phyloP scores from a whole-genome alignment of 2,329 filamentous ascomycete species.

The Pleoardoris graminearum region DNA sequence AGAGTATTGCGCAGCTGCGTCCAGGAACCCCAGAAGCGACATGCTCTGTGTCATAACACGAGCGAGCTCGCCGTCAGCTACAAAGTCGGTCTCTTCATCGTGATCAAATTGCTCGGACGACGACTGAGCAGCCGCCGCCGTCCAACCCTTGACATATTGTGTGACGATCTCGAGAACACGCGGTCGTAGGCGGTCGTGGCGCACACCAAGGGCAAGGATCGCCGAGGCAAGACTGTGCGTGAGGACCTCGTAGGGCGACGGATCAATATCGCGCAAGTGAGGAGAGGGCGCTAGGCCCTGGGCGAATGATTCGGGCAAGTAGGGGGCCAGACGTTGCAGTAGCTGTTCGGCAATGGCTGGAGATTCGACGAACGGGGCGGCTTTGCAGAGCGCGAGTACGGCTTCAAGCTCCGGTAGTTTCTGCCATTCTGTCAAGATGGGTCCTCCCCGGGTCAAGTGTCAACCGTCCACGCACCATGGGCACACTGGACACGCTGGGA shows the following conservation, averaged over 20 bases:
- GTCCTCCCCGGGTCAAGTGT: not conserved
- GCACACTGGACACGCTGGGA: constrained; percentile 36
- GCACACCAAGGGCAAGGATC: constrained; percentile 76
- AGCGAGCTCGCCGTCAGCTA: constrained; percentile 57
- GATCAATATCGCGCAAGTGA: constrained; percentile 79
- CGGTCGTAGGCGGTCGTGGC: constrained; percentile 70
- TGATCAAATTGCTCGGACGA: constrained; percentile 59
- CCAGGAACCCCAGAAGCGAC: constrained; percentile 86
- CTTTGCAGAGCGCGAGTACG: constrained; percentile 86
- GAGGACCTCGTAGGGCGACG: constrained; percentile 85
- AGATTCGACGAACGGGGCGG: constrained; percentile 74
- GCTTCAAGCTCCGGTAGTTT: constrained; percentile 90
- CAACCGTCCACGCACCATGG: constrained; percentile 39
- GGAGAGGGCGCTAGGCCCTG: constrained; percentile 80
- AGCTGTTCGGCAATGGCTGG: constrained; percentile 76
- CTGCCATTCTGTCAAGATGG: constrained; percentile 50
- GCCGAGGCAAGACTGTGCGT: constrained; percentile 78
- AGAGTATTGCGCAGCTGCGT: constrained; percentile 75
- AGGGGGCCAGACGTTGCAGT: constrained; percentile 76
- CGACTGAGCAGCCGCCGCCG: constrained; percentile 61
- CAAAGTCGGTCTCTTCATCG: constrained; percentile 55
- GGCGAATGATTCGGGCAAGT: constrained; percentile 80
- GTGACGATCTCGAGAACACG: constrained; percentile 68
- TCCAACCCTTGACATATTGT: constrained; percentile 73
- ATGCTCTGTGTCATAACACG: constrained; percentile 76